phyloP scores from a whole-genome alignment of 345 rosid species.

The Reutealis trisperma region DNA sequence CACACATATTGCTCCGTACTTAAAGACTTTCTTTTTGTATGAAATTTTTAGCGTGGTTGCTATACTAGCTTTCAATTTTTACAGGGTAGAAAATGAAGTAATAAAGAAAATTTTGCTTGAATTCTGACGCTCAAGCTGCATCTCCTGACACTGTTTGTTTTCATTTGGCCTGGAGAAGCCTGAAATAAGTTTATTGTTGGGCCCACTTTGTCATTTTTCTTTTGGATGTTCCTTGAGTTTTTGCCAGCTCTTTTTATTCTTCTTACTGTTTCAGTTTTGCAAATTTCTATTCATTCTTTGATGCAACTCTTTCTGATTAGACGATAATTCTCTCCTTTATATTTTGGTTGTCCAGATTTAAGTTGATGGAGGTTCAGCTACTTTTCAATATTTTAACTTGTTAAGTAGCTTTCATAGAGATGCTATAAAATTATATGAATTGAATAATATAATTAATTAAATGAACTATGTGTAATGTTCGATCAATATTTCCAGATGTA shows the following conservation, averaged over 20 bases:
- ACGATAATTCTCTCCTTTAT: not conserved
- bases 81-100: not conserved
- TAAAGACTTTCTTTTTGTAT: not conserved
- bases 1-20: not conserved
- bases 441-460: not conserved
- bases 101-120: not conserved
- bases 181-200: not conserved
- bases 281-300: not conserved
- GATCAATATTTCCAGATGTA: constrained; percentile 45
- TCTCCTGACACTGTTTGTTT: not conserved
- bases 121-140: not conserved
- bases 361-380: not conserved
- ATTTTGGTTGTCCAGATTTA: not conserved
- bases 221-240: not conserved
- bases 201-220: not conserved
- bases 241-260: not conserved
- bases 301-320: not conserved
- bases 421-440: constrained; percentile 11
- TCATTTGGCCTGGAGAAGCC: not conserved
- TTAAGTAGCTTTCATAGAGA: not conserved
- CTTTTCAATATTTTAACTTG: not conserved
- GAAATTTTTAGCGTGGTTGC: not conserved
- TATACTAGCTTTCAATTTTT: not conserved
- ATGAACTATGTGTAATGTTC: constrained; percentile 13
- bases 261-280: not conserved